Base-by-base conservation (phyloP, 768 basidiomycete species). In the Tulasnella sp. region DNA sequence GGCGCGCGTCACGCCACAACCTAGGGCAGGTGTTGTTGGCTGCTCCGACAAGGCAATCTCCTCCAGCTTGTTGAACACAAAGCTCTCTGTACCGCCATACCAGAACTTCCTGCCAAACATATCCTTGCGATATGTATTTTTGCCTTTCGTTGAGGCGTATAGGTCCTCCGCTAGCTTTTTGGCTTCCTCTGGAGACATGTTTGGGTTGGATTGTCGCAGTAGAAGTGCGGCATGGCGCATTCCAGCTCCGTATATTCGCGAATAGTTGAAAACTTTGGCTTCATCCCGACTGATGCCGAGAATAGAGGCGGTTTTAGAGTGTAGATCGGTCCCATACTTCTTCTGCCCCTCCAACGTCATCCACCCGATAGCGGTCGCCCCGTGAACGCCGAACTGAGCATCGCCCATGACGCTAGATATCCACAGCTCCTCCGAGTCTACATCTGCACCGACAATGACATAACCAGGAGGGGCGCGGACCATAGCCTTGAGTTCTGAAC, bases 301-400 rank as follows among this genome's bases (percentile, higher is more conserved):
- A 67, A 98, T 98, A 61, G 73, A 81, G 10, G 95, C 96, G 1
- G 94, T 95, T 74, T 96, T 96, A 10, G 94, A 97, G 68, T 97
- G 95, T 29, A 99, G 73, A 73, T 99, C 95, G 4, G 95, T 98
- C 4, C 93, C 93, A 0, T 87, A 85, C 0, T 84, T 79, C 72
- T 98, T 98, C 15, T 94, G 95, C 0, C 96, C 94, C 70, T 98
- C 96, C 27, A 99, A 79, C 15, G 94, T 97, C 95, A 99, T 98
- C 95, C 95, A 98, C 2, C 96, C 95, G 44, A 99, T 83, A 1
- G 95, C 93, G 2, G 93, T 94, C 10, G 93, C 91, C 10, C 95
- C 95, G 65, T 99, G 94, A 60, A 95, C 70, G 8, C 95, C 96
- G 70, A 99, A 96, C 71, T 99, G 95, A 0, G 93, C 89, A 68